These are phyloP conservation scores for Xylariaceae sp. DNA, from an alignment of 2,329 filamentous ascomycete genomes.

Conservation along the genomic window DNA sequence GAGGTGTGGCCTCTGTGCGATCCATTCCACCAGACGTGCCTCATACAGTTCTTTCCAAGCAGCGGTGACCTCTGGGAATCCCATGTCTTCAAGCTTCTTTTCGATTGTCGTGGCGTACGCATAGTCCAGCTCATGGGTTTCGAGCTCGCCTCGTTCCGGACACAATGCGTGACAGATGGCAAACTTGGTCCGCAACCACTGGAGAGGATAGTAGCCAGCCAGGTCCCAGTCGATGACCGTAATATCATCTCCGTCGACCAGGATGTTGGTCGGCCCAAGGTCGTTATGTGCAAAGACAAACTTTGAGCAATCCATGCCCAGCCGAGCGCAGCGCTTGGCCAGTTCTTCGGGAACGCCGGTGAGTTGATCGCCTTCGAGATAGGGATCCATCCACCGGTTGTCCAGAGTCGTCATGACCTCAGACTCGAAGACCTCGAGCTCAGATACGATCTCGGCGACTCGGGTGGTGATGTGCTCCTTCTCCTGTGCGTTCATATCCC, in stretches of 20 bases:
- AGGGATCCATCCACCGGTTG: constrained; percentile 13
- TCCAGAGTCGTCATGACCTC: constrained; percentile 4
- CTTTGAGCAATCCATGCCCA: constrained; percentile 6
- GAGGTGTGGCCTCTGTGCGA: constrained; percentile 1
- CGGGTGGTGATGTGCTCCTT: constrained; percentile 5
- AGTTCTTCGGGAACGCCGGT: constrained; percentile 3
- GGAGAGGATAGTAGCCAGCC: constrained; percentile 1
- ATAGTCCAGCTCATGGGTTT: neutral
- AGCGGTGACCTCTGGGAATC: constrained; percentile 5
- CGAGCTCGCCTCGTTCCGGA: neutral
- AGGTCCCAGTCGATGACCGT: constrained; percentile 7
- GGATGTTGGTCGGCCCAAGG: constrained; percentile 14
- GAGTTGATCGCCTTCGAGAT: constrained; percentile 1
- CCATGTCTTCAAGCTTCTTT: constrained; percentile 2
- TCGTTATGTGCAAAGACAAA: constrained; percentile 11
- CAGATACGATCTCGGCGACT: constrained; percentile 3
- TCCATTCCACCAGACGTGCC: constrained; percentile 3
- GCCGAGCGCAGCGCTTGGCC: constrained; percentile 9
- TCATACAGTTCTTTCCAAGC: constrained; percentile 1
- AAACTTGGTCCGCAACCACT: constrained; percentile 4
- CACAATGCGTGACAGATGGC: constrained; percentile 2
- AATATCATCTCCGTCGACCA: constrained; percentile 10
- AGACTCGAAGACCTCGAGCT: constrained; percentile 6
- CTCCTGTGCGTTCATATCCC: constrained; percentile 5
- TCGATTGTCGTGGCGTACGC: neutral